Base-by-base conservation (phyloP, 306 rosid genomes). In the Cicer cuneatum region DNA sequence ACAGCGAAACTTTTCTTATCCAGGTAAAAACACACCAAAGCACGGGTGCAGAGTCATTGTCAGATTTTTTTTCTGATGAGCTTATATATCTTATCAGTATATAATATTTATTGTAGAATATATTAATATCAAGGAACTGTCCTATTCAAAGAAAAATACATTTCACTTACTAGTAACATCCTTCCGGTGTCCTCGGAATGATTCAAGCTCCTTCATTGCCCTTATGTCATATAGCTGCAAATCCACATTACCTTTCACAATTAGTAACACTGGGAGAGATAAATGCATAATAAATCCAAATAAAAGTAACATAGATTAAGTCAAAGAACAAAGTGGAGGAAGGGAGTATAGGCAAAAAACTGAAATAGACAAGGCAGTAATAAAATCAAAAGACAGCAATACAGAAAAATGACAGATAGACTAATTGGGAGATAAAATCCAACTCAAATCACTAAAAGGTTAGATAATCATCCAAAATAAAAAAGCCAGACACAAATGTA, bases 121-220 rank as follows among this genome's bases (percentile, higher is more conserved):
- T 54, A 65, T 16, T 71, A 19, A 78, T 74, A 63, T 57, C 52
- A 69, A 69, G 2, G 9, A 33, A 47, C 19, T 58, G 41, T 51
- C 46, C 16, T 41, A 71, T 53, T 77, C 75, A 72, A 9, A 16
- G 52, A 51, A 54, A 47, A 71, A 75, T 49, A 43, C 54, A 77
- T 14, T 37, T 76, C 79, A 88, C 86, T 79, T 78, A 94, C 99
- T 74, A 43, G 96, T 94, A 79, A 94, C 99, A 76, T 94, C 99
- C 83, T 94, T 94, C 66, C 92, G 84, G 85, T 94, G 96, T 58
- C 99, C 99, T 45, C 99, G 99, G 73, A 92, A 94, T 45, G 99
- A 94, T 82, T 90, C 95, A 82, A 94, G 99, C 82, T 94, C 99
- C 86, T 94, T 94, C 99, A 94, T 94, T 72, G 97, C 91, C 68